phyloP scores from a whole-genome alignment of 495 filamentous ascomycete genomes.

The Trichocladium antarcticum region DNA sequence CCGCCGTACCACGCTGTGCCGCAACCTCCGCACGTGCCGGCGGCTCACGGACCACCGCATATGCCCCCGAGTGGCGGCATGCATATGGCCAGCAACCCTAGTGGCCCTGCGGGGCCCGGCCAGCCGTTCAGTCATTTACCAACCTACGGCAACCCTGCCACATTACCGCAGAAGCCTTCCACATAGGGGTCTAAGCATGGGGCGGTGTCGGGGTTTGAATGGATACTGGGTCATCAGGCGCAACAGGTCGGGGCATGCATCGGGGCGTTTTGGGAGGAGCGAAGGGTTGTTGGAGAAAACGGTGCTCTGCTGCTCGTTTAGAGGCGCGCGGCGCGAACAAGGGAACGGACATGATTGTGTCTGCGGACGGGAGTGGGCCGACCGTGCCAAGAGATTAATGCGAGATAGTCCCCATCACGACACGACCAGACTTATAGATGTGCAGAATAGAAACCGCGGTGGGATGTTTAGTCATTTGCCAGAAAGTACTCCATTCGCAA shows the following conservation, averaged over 20 bases:
- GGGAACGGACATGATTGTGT: too few species aligned
- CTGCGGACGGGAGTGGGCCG: neutral
- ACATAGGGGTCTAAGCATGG: constrained; percentile 16
- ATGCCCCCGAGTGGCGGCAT: constrained; percentile 27
- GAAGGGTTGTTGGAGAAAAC: neutral
- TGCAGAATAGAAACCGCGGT: constrained; percentile 14
- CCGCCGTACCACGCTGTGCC: constrained; percentile 32
- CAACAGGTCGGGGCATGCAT: constrained; percentile 15
- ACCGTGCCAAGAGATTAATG: neutral
- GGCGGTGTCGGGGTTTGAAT: constrained; percentile 5
- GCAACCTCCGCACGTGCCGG: constrained; percentile 7
- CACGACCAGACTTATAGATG: constrained; percentile 15
- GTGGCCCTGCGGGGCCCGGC: constrained; percentile 23
- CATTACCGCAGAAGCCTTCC: constrained; percentile 46
- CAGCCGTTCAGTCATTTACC: constrained; percentile 40
- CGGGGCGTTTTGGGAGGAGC: constrained; percentile 20
- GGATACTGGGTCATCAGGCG: constrained; percentile 15
- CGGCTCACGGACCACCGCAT: constrained; percentile 19
- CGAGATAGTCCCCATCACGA: neutral
- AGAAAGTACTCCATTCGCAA: neutral
- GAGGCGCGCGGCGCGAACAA: too few species aligned
- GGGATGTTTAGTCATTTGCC: neutral
- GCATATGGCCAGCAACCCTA: constrained; percentile 31
- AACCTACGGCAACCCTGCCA: constrained; percentile 45
- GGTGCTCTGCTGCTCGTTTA: too few species aligned